Evolutionary conservation across 352 stramenopile genomes (phyloP), one percentile per base, ranked within the genome.

Genomic region (Thalassiosira mediterranea): DNA sequence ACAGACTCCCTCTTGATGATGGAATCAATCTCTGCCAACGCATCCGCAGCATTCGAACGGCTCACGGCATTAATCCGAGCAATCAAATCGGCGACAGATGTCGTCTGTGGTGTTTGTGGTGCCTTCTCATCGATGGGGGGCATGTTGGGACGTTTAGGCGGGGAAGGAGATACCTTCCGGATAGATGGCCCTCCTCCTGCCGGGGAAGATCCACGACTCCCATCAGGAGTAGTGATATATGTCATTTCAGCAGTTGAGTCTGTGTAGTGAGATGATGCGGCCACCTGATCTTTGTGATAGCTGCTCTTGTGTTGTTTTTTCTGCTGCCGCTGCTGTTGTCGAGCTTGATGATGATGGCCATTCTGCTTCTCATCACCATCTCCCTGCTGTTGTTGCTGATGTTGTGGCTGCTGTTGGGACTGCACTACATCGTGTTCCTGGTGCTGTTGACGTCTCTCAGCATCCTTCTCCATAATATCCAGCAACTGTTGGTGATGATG

Each of bases 21-120:
- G 1, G 69, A 84, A 67, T 92, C 83, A 67, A 92, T 92, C 58
- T 81, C 69, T 31, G 81, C 83, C 44, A 92, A 72, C 11, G 86
- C 86, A 44, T 78, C 61, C 37, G 32, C 63, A 40, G 86, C 82
- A 83, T 91, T 81, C 10, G 75, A 70, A 48, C 86, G 62, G 57
- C 77, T 86, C 0, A 91, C 76, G 13, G 86, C 73, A 66, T 69
- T 84, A 8, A 91, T 74, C 48, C 73, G 73, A 37, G 81, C 82
- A 31, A 90, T 81, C 19, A 89, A 71, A 52, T 81, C 69, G 17
- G 75, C 60, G 28, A 90, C 73, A 37, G 69, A 77, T 4, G n/a
- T 44, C 47, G 44, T 21, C 34, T 34, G 28, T 5, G 38, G 34
- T 25, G 17, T 66, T 64, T 65, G 64, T n/a, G n/a, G 34, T 34